Evolutionary conservation across 768 basidiomycete genomes (phyloP).

Genomic region (Tremella fuciformis): DNA sequence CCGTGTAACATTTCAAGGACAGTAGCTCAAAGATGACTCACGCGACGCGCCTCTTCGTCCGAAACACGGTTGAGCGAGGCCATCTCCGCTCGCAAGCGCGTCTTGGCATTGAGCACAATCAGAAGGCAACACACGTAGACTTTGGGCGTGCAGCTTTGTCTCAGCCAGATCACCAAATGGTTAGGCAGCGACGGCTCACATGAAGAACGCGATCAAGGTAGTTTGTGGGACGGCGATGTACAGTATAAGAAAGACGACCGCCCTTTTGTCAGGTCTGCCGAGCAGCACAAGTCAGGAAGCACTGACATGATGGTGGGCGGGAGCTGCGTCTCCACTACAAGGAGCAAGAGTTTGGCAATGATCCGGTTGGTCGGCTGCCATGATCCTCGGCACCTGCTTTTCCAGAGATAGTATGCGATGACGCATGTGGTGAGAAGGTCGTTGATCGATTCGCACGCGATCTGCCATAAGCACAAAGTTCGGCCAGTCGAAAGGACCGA

Average conservation of each 20-base stretch:
- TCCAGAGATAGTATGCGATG: not conserved
- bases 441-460: not conserved
- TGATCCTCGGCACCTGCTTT: not conserved
- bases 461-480: not conserved
- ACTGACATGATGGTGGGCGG: constrained; percentile 12
- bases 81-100: too few relatives aligned
- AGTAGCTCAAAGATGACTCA: too few relatives aligned
- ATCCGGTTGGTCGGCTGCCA: not conserved
- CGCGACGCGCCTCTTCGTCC: too few relatives aligned
- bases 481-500: not conserved
- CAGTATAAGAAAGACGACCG: not conserved
- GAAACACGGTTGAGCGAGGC: too few relatives aligned
- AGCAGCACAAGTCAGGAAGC: not conserved
- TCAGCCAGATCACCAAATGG: not conserved
- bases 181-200: constrained; percentile 5
- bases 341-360: not conserved
- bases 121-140: constrained; percentile 10
- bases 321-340: constrained; percentile 11
- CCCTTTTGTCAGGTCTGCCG: not conserved
- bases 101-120: constrained; percentile 12
- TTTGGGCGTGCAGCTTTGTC: constrained; percentile 7
- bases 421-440: not conserved
- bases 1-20: too few relatives aligned
- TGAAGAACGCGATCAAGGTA: not conserved
- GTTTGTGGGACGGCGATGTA: constrained; percentile 1